Percentiles rank a stretch among this genome's conserved stretches.
phyloP scores from a whole-genome alignment of 2,329 filamentous ascomycete species.

The Rutstroemia sp. region DNA sequence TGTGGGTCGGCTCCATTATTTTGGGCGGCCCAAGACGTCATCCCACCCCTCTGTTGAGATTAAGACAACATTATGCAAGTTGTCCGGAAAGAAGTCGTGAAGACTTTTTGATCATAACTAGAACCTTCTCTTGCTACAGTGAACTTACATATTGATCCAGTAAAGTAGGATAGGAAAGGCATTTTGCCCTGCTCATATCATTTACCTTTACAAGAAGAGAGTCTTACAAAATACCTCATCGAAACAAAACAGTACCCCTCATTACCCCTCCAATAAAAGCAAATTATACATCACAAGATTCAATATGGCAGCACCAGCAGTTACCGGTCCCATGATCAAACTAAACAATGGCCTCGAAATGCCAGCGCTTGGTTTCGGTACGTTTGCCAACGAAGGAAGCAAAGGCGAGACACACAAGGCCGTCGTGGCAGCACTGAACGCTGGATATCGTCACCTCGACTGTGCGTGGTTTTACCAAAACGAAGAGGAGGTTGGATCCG shows the following conservation, averaged over 20 bases:
- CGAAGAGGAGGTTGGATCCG: slow-evolving; percentile 76
- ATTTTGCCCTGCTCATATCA: no score
- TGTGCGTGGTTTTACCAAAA: slow-evolving; percentile 72
- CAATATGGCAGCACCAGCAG: slow-evolving; percentile 24
- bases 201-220: no score
- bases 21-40: slow-evolving; percentile 13
- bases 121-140: not conserved
- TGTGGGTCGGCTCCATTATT: no score
- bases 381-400: slow-evolving; percentile 25
- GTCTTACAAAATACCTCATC: no score
- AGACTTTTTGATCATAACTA: slow-evolving; percentile 12
- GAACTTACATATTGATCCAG: no score
- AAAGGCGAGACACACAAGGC: slow-evolving; percentile 35
- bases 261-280: not conserved
- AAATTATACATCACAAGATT: not conserved
- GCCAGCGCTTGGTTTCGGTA: slow-evolving; percentile 39
- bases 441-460: slow-evolving; percentile 62
- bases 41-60: slow-evolving; percentile 13
- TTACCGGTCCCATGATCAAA: slow-evolving; percentile 12
- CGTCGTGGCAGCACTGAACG: slow-evolving; percentile 52
- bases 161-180: no score
- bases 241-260: not conserved
- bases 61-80: not conserved
- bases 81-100: slow-evolving; percentile 14
- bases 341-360: slow-evolving; percentile 31